Evolutionary conservation across 108 stramenopile genomes (phyloP).

Genomic region (Mayamaea pseudoterrestris): DNA sequence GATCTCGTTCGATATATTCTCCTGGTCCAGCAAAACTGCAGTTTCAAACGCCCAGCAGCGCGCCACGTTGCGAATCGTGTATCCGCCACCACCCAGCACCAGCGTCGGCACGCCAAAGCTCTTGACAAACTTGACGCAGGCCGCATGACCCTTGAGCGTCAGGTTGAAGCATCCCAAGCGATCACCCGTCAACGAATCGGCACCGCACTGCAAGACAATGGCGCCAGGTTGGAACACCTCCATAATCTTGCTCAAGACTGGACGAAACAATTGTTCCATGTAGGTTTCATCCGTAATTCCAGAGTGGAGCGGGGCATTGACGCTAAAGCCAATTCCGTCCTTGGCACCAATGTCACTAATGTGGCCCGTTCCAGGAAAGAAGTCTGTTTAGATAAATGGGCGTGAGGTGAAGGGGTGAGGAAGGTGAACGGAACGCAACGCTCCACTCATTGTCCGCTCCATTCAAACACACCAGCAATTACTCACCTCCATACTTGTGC

Average conservation of each 20-base stretch:
- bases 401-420: too few species aligned
- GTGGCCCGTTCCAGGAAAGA: constrained; percentile 98
- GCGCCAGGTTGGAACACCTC: constrained; percentile 93
- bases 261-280: constrained; percentile 82
- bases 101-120: constrained; percentile 88
- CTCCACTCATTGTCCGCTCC: too few species aligned
- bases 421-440: too few species aligned
- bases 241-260: constrained; percentile 95
- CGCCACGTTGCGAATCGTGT: constrained; percentile 97
- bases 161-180: constrained; percentile 99
- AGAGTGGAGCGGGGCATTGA: constrained; percentile 94
- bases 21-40: constrained; percentile 62
- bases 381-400: too few species aligned
- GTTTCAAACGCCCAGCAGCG: constrained; percentile 97
- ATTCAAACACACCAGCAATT: too few species aligned
- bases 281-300: constrained; percentile 95
- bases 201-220: constrained; percentile 98
- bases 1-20: constrained; percentile 78
- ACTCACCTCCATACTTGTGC: constrained; percentile 99
- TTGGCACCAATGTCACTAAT: constrained; percentile 93
- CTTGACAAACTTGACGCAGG: constrained; percentile 83
- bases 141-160: constrained; percentile 87
- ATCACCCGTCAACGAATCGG: constrained; percentile 96
- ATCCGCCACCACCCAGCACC: constrained; percentile 97
- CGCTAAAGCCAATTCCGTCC: constrained; percentile 87